Base-by-base conservation (phyloP, 164 flowering plant species). In the Magnolia changhungtana region DNA sequence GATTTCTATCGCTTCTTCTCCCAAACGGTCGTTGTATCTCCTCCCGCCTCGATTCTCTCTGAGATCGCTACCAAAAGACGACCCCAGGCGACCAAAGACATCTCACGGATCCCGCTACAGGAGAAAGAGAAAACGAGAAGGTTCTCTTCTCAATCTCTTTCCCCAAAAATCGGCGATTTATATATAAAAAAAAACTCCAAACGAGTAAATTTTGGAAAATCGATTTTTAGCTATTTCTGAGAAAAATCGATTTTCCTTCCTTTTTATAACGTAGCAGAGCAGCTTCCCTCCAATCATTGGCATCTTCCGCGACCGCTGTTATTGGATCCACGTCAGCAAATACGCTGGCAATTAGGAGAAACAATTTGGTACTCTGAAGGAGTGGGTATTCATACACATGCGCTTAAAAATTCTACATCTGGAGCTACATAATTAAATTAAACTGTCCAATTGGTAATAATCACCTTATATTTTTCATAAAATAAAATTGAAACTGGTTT, bases 1-100 rank as follows among this genome's bases (percentile, higher is more conserved):
- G 45, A 68, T 74, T 72, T 45, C 58, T 88, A 90, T 82, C 93
- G 86, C 80, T 92, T 95, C 49, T 86, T 89, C 84, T 92, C 93
- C 94, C 93, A 92, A 31, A 59, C n/a, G 27, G 70, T 21, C 2
- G 67, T 23, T 4, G 78, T 27, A 18, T 68, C 78, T 85, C 87
- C 88, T 81, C 83, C 72, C 10, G 1, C 90, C 77, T 84, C 90
- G 19, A 79, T 75, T 72, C 81, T 72, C 84, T 73, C 82, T 84
- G 52, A 80, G 9, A 82, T 29, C 31, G 21, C 45, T 4, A 3
- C 45, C 45, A 4, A 37, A 37, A 37, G 45, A 37, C 45, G 45
- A 37, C 5, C 45, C 45, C 45, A 37, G 5, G 6, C 45, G 31
- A 72, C 23, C 27, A 8, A 20, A 51, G 64, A 72, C 63, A 72